Conservation (phyloP, 1,139 yeast genomes). For the Hansenula anomala region DNA sequence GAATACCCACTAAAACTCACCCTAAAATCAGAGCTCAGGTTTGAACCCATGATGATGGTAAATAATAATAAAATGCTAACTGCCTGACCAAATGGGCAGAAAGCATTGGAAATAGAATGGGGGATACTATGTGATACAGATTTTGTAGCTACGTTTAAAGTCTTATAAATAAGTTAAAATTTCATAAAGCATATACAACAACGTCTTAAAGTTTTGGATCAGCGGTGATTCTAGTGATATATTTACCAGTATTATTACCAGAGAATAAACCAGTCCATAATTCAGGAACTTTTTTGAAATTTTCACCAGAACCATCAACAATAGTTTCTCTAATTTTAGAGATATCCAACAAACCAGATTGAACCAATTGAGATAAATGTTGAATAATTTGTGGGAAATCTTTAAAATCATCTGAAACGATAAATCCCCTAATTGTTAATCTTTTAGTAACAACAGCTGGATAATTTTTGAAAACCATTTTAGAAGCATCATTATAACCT, state of each 20-base stretch:
- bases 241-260: slow-evolving; percentile 26
- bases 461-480: slow-evolving; percentile 35
- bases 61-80: too few relatives aligned
- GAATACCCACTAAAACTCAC: too few relatives aligned
- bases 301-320: slow-evolving; percentile 28
- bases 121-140: too few relatives aligned
- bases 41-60: too few relatives aligned
- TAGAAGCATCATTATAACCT: slow-evolving; percentile 44
- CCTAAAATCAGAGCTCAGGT: too few relatives aligned
- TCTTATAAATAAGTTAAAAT: neutral
- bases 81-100: too few relatives aligned
- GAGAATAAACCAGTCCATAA: slow-evolving; percentile 37
- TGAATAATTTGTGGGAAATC: slow-evolving; percentile 34
- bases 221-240: slow-evolving; percentile 20
- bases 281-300: slow-evolving; percentile 33
- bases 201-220: neutral
- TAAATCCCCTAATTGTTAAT: slow-evolving; percentile 44
- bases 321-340: slow-evolving; percentile 28
- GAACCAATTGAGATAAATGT: slow-evolving; percentile 30
- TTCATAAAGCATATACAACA: neutral
- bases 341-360: slow-evolving; percentile 36
- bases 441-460: slow-evolving; percentile 41
- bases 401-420: slow-evolving; percentile 34
- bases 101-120: too few relatives aligned
- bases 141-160: too few relatives aligned